phyloP scores from a whole-genome alignment of 148 eudicot genomes.

The Beta vulgaris region DNA sequence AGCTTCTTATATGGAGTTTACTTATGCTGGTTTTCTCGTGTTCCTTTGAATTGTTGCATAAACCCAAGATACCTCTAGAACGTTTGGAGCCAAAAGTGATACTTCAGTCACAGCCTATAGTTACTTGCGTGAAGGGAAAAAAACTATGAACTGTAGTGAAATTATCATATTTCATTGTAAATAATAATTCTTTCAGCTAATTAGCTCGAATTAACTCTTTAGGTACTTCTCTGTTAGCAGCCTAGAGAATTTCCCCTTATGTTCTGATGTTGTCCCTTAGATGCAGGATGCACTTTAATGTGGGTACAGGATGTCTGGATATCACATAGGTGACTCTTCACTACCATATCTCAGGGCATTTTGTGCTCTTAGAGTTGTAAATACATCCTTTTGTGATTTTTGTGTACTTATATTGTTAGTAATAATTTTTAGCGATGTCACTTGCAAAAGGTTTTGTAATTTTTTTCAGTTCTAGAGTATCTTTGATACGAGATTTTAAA shows the following conservation, averaged over 20 bases:
- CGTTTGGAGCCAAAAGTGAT: neutral
- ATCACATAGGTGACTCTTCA: neutral
- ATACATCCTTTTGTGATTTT: neutral
- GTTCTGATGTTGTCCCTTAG: neutral
- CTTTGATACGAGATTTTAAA: too few relatives aligned
- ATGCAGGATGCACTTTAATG: neutral
- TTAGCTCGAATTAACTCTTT: neutral
- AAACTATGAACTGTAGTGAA: neutral
- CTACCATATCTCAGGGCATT: neutral
- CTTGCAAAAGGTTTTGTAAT: too few relatives aligned
- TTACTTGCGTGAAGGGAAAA: neutral
- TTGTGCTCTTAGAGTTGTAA: neutral
- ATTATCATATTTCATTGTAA: neutral
- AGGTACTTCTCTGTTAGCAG: neutral
- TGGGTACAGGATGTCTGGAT: neutral
- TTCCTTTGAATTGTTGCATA: neutral
- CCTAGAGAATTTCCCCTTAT: neutral
- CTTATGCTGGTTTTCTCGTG: conserved; percentile 9
- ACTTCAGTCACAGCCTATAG: neutral
- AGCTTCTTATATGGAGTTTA: neutral
- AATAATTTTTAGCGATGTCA: neutral
- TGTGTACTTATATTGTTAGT: neutral
- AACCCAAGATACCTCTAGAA: neutral
- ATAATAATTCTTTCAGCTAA: neutral
- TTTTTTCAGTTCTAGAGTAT: too few relatives aligned